Evolutionary conservation across 495 filamentous ascomycete species (phyloP), one percentile per base, ranked within the genome.

Genomic region (Aspergillus bridgeri): DNA sequence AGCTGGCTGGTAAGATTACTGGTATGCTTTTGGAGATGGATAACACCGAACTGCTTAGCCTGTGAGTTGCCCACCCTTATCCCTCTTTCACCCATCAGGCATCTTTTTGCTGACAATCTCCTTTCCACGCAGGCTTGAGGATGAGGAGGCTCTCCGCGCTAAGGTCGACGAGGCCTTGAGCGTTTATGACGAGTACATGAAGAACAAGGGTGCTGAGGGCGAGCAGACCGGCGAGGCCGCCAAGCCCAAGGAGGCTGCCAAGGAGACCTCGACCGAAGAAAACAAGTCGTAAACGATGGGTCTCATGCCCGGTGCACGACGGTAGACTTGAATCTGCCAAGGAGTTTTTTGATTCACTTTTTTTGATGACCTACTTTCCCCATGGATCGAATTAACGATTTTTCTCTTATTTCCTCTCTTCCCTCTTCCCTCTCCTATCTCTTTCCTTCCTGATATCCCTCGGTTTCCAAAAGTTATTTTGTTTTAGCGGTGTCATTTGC

Each of bases 11-110:
- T 64, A 99, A 99, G 87, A 97, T 99, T 69, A 99, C 94, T 58
- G 94, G 94, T 74, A 99, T 99, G 94, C 85, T 99, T 66, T 70
- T 99, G 64, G 94, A 99, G 83, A 99, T 99, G 94, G 94, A 97
- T 60, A 97, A 97, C 70, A 61, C 78, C 48, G 94, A 99, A 80
- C 77, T 99, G 60, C 76, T 99, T 67, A 88, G 88, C 73, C 82
- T 99, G 94, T 98, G 86, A 91, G 94, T 92, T 59, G 11, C 15
- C 18, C 22, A n/a, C 42, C 23, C 21, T 44, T 22, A 48, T 15
- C 7, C 29, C n/a, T 21, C 48, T 29, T 50, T 38, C 53, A 29
- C 17, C 56, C 22, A 57, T 18, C 42, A 25, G 4, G 0, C 22
- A 24, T 7, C 45, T n/a, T n/a, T n/a, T n/a, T 64, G 44, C 47